Base-by-base conservation (phyloP, 2,329 filamentous ascomycete species). In the Phialophora chinensis region DNA sequence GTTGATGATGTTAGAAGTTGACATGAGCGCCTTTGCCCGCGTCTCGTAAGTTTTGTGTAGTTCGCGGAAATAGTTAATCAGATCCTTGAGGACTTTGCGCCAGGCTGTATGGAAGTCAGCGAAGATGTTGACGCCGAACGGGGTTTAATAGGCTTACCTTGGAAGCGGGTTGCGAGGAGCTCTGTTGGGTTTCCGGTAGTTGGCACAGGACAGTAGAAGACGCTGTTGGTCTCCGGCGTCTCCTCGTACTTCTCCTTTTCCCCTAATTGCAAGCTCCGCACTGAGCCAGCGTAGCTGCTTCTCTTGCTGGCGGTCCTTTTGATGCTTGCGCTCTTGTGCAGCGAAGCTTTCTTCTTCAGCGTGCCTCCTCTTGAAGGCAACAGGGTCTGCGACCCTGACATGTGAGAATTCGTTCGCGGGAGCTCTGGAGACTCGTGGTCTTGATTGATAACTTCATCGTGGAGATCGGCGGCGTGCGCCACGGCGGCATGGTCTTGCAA, bases 31-130 rank as follows among this genome's bases (percentile, higher is more conserved):
- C 77, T 97, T 98, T 31, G 91, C 86, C 68, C 91, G 89, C 63
- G 90, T 86, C 75, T 99, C 94, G 78, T 97, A 97, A 56, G 93
- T 91, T 59, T 86, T 86, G 76, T 97, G 92, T 55, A 98, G 88
- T 77, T 98, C 95, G 73, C 92, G 89, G 77, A 97, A 98, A 78
- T 97, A 98, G 64, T 91, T 83, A 71, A 98, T 97, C 53, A 98
- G 84, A 72, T 97, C 93, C 77, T 98, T 98, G 61, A 99, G 86
- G 14, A 97, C 86, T 81, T 96, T 97, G 73, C 95, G 88, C 95
- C 95, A 99, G 60, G 91, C 93, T 96, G 70, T 8, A 25, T 27
- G 62, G 20, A 64, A n/a, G 63, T 60, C 38, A 62, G 38, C n/a
- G 14, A 20, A 31, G 20, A 14, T 14, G 38, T 47, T 3, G 44